These are phyloP conservation scores for Tulasnella sp. DNA, from an alignment of 768 basidiomycete species.

Conservation along the genomic window DNA sequence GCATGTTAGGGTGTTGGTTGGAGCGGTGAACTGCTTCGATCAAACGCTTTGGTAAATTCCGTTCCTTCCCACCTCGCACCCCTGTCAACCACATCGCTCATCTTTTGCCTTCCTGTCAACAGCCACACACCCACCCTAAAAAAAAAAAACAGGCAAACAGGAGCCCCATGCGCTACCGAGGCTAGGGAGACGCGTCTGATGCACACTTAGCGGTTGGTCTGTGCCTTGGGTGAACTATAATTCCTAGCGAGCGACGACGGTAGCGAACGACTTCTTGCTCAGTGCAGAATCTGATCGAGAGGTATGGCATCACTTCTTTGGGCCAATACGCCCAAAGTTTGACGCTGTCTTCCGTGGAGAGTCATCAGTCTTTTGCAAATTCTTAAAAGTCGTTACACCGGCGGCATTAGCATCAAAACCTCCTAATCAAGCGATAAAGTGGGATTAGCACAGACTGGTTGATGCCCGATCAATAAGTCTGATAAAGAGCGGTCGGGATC, in stretches of 20 bases:
- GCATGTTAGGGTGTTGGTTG: not conserved
- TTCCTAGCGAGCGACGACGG: not conserved
- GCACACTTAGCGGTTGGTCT: not conserved
- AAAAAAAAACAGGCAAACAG: too few species aligned
- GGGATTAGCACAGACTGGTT: not conserved
- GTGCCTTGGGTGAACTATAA: not conserved
- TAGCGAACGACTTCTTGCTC: not conserved
- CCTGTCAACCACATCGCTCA: not conserved
- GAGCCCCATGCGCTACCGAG: not conserved
- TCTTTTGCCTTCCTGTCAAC: not conserved
- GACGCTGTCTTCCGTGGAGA: not conserved
- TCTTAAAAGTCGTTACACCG: not conserved
- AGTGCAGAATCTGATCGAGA: not conserved
- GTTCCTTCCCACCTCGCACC: not conserved
- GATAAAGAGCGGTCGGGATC: not conserved
- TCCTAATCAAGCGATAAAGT: not conserved
- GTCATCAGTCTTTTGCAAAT: not conserved
- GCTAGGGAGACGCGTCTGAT: not conserved
- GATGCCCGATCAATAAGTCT: not conserved
- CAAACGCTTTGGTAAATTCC: not conserved
- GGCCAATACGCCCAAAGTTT: not conserved
- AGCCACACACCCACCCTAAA: constrained; percentile 9
- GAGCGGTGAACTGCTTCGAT: not conserved
- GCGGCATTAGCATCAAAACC: not conserved
- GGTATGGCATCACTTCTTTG: not conserved